Evolutionary conservation across 2,329 filamentous ascomycete genomes (phyloP).

Genomic region (Ceratocystiopsis brevicomis): DNA sequence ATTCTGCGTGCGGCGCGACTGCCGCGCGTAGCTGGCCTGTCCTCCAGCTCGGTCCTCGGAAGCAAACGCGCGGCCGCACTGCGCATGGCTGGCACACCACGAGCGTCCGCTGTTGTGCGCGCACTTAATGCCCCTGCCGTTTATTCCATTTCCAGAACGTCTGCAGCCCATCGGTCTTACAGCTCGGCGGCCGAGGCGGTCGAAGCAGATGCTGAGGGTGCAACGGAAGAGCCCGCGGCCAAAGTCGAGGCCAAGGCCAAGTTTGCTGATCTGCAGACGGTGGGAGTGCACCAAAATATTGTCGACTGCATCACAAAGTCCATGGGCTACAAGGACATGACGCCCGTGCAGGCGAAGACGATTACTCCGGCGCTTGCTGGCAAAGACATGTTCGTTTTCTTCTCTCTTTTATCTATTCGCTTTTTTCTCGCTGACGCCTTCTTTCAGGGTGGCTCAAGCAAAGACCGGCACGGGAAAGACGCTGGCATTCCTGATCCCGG

Average conservation of each 20-base stretch:
- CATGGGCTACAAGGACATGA: slow-evolving; percentile 74
- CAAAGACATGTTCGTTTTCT: slow-evolving; percentile 51
- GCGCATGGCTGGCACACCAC: background rate
- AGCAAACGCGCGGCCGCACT: slow-evolving; percentile 1
- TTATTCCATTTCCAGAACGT: no score
- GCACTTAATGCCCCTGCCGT: background rate
- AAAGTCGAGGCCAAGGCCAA: background rate
- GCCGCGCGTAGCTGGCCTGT: slow-evolving; percentile 2
- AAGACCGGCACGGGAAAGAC: slow-evolving; percentile 97
- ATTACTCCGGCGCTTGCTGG: slow-evolving; percentile 66
- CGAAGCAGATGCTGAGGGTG: background rate
- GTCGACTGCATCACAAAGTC: slow-evolving; percentile 48
- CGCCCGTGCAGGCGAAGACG: slow-evolving; percentile 72
- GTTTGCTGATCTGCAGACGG: slow-evolving; percentile 25
- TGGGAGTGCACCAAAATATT: slow-evolving; percentile 43
- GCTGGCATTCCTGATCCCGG: slow-evolving; percentile 73
- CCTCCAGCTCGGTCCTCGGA: slow-evolving; percentile 1
- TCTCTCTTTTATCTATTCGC: background rate
- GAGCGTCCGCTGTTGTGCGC: background rate
- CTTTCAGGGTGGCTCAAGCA: slow-evolving; percentile 62
- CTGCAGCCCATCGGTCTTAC: slow-evolving; percentile 1
- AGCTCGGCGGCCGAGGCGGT: background rate
- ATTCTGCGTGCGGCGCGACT: slow-evolving; percentile 8
- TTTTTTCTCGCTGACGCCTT: no score
- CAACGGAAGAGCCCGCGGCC: background rate